phyloP scores from a whole-genome alignment of 345 rosid species.

The Gossypium australe region DNA sequence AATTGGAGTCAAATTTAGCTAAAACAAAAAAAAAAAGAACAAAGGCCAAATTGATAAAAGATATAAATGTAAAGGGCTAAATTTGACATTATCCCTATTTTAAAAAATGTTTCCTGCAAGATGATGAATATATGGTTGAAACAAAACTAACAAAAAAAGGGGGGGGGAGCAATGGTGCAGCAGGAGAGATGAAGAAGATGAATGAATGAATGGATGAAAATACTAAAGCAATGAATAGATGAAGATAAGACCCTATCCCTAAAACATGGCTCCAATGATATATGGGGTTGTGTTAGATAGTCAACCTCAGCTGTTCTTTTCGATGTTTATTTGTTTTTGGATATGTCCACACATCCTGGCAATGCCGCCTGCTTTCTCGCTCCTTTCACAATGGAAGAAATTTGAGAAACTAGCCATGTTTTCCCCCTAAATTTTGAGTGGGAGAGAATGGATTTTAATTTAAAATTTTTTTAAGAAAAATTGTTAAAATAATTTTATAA shows the following conservation, averaged over 20 bases:
- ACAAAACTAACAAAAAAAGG: background rate
- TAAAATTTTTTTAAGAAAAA: background rate
- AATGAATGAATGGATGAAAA: conserved; percentile 5
- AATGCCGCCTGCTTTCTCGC: background rate
- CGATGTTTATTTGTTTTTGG: background rate
- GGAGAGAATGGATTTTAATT: background rate
- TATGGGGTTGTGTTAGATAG: background rate
- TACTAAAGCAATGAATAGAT: background rate
- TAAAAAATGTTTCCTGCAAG: too few relatives aligned
- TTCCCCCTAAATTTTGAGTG: background rate
- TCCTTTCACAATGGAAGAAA: background rate
- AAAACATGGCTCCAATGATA: background rate
- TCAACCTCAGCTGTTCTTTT: background rate
- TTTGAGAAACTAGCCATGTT: background rate
- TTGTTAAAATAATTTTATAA: too few relatives aligned
- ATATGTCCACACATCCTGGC: background rate
- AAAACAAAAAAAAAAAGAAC: too few relatives aligned
- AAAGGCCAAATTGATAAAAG: too few relatives aligned
- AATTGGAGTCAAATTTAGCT: too few relatives aligned
- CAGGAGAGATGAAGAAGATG: background rate
- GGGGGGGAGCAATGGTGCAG: background rate
- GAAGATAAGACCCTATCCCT: conserved; percentile 10
- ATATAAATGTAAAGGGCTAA: too few relatives aligned
- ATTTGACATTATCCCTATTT: too few relatives aligned
- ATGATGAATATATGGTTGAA: too few relatives aligned